phyloP scores from a whole-genome alignment of 2,329 filamentous ascomycete genomes.

The Plenodomus tracheiphilus region DNA sequence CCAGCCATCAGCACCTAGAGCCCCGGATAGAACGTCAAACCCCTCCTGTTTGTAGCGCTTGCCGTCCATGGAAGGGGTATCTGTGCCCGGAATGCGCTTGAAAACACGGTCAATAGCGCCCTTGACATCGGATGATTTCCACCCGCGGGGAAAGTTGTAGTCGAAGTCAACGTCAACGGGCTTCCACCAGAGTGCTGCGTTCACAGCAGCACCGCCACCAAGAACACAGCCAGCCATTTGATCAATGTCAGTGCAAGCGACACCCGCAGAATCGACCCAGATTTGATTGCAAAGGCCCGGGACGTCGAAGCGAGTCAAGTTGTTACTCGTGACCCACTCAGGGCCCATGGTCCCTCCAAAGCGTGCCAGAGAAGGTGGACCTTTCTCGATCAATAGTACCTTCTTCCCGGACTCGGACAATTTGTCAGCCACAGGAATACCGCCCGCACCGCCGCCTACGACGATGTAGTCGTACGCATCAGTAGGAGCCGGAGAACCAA shows the following conservation, averaged over 20 bases:
- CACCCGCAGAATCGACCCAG: slow-evolving; percentile 64
- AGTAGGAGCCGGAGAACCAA: slow-evolving; percentile 43
- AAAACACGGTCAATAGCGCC: slow-evolving; percentile 66
- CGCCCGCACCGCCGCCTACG: slow-evolving; percentile 65
- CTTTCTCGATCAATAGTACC: slow-evolving; percentile 61
- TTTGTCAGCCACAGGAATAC: slow-evolving; percentile 62
- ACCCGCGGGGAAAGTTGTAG: slow-evolving; percentile 71
- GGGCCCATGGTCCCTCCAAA: slow-evolving; percentile 66
- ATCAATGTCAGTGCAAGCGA: slow-evolving; percentile 70
- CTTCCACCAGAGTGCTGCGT: slow-evolving; percentile 71
- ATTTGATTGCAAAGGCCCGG: slow-evolving; percentile 74
- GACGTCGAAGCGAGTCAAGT: slow-evolving; percentile 71
- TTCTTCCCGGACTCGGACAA: slow-evolving; percentile 67
- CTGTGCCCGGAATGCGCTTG: slow-evolving; percentile 70
- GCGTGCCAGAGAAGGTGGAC: slow-evolving; percentile 61
- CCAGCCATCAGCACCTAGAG: slow-evolving; percentile 65
- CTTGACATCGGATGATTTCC: slow-evolving; percentile 67
- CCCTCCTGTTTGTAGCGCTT: slow-evolving; percentile 69
- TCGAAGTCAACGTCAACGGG: slow-evolving; percentile 70
- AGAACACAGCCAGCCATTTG: slow-evolving; percentile 74
- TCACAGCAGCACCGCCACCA: slow-evolving; percentile 68
- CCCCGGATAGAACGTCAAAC: slow-evolving; percentile 64
- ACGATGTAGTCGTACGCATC: slow-evolving; percentile 66
- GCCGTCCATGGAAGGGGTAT: slow-evolving; percentile 66
- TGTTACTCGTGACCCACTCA: slow-evolving; percentile 63